Conservation (phyloP, 2,329 filamentous ascomycete species). For the Chaetoscypha palmicola region DNA sequence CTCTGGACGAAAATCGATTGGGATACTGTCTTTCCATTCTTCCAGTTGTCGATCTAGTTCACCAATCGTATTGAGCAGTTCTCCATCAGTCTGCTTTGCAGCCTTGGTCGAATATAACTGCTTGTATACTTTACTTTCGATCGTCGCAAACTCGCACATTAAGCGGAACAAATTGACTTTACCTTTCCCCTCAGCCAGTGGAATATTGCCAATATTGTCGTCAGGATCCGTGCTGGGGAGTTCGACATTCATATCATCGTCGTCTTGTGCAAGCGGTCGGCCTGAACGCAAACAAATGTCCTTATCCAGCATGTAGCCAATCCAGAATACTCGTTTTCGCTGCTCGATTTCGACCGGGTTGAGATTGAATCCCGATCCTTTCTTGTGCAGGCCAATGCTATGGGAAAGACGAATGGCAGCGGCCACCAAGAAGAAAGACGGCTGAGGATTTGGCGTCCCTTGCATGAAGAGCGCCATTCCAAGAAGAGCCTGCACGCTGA, state of each 20-base stretch:
- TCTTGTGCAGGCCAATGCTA: constrained; percentile 91
- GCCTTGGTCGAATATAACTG: constrained; percentile 88
- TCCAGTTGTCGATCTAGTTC: constrained; percentile 87
- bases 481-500: constrained; percentile 88
- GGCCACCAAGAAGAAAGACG: constrained; percentile 83
- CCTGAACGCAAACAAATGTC: constrained; percentile 69
- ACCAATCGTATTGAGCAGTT: constrained; percentile 89
- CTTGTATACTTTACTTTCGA: constrained; percentile 92
- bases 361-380: constrained; percentile 84
- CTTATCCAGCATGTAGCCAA: constrained; percentile 67
- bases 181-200: constrained; percentile 76
- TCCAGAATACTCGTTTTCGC: constrained; percentile 71
- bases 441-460: constrained; percentile 93
- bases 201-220: constrained; percentile 93
- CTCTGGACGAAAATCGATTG: constrained; percentile 92
- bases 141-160: constrained; percentile 85
- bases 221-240: constrained; percentile 83
- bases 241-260: constrained; percentile 91
- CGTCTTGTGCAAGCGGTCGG: constrained; percentile 64
- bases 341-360: constrained; percentile 94
- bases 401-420: constrained; percentile 86
- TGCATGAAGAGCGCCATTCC: constrained; percentile 94
- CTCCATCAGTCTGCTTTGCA: constrained; percentile 83
- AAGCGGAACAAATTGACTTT: constrained; percentile 93
- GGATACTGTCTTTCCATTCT: constrained; percentile 93